Conservation (phyloP, 371 early-diverging fungal species). For the Syncephalastrum racemosum region DNA sequence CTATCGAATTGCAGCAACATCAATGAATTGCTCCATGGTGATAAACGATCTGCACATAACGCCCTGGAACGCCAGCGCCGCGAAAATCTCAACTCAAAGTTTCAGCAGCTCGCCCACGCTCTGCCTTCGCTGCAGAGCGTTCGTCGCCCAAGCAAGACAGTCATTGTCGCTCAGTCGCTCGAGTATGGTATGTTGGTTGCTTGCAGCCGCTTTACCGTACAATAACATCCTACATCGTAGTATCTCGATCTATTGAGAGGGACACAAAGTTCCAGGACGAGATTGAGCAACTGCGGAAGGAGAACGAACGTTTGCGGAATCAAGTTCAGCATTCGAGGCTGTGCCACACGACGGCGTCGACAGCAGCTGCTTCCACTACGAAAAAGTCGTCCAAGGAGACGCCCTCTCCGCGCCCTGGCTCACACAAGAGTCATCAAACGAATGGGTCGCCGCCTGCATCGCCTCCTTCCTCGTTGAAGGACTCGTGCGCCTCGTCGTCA, state of each 20-base stretch:
- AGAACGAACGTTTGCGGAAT: constrained; percentile 34
- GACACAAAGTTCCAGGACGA: constrained; percentile 25
- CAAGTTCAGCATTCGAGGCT: constrained; percentile 19
- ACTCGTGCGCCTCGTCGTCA: too few relatives aligned
- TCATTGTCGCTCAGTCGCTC: constrained; percentile 74
- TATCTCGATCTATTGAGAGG: constrained; percentile 5
- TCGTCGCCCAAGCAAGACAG: constrained; percentile 75
- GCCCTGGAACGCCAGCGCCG: constrained; percentile 79
- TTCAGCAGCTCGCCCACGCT: constrained; percentile 75
- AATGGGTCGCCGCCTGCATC: too few relatives aligned
- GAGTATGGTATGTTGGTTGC: constrained; percentile 44
- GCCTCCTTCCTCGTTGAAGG: too few relatives aligned
- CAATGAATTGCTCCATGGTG: constrained; percentile 36
- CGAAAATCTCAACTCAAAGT: constrained; percentile 72
- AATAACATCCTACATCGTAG: constrained; percentile 1
- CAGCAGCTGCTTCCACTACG: too few relatives aligned
- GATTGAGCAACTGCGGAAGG: constrained; percentile 26
- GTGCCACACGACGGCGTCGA: too few relatives aligned
- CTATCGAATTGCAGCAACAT: background rate
- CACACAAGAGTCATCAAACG: too few relatives aligned
- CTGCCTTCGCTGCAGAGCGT: constrained; percentile 70
- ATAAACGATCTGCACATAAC: constrained; percentile 75
- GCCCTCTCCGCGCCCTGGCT: too few relatives aligned
- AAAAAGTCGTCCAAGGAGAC: too few relatives aligned
- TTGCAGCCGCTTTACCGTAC: background rate